These are phyloP conservation scores for Aaosphaeria pasadenensis DNA, from an alignment of 2,329 filamentous ascomycete genomes.

Conservation along the genomic window DNA sequence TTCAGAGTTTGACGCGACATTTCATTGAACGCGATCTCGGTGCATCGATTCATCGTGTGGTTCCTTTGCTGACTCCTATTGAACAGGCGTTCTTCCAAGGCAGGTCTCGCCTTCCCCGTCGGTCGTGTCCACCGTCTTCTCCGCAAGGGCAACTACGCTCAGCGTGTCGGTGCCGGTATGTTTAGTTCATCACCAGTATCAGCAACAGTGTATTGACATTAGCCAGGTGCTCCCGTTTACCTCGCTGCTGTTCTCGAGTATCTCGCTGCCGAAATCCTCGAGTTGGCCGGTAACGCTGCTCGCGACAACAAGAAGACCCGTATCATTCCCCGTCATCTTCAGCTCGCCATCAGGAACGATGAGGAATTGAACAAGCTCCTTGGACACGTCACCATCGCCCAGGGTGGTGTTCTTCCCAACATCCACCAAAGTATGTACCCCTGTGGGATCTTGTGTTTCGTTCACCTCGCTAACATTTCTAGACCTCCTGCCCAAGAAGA, in stretches of 20 bases:
- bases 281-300: constrained; percentile 96
- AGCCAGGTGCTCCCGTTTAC: constrained; percentile 76
- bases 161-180: constrained; percentile 83
- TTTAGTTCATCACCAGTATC: constrained; percentile 8
- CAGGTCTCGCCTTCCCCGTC: constrained; percentile 97
- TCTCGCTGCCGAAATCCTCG: constrained; percentile 96
- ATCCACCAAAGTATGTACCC: constrained; percentile 85
- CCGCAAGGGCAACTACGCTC: constrained; percentile 98
- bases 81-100: constrained; percentile 95
- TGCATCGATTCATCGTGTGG: constrained; percentile 12
- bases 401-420: constrained; percentile 95
- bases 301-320: constrained; percentile 99
- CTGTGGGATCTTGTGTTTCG: constrained; percentile 1
- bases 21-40: neutral
- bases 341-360: constrained; percentile 98
- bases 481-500: constrained; percentile 99
- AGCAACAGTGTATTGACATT: constrained; percentile 31
- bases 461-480: constrained; percentile 41
- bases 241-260: constrained; percentile 98
- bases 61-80: constrained; percentile 15
- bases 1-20: neutral
- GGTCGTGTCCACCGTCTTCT: constrained; percentile 99
- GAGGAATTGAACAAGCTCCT: constrained; percentile 99
- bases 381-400: constrained; percentile 93
- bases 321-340: constrained; percentile 98